Percentiles rank a stretch among this genome's conserved stretches.
Conservation (phyloP, 371 early-diverging fungal genomes). For the Synchytrium microbalum region DNA sequence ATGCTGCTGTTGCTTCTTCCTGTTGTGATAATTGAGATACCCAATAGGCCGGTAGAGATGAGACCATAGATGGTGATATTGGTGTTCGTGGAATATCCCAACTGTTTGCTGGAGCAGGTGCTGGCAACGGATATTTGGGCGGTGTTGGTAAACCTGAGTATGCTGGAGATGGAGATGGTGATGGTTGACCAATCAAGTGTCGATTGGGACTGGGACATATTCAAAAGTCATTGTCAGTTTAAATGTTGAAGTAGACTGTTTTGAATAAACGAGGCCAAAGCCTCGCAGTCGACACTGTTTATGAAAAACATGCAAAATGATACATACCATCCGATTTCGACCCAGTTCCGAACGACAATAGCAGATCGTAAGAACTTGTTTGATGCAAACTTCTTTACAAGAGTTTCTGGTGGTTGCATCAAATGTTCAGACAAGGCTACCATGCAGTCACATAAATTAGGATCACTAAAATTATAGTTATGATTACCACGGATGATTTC, state of each 20-base stretch:
- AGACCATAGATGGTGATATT: neutral
- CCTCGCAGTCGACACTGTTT: too few species aligned
- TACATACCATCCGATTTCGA: neutral
- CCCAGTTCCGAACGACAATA: neutral
- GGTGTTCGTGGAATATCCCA: constrained; percentile 1
- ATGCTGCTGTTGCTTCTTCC: too few species aligned
- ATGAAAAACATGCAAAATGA: neutral
- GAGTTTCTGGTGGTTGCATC: neutral
- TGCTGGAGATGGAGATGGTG: neutral
- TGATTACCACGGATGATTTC: neutral
- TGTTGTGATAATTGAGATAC: too few species aligned
- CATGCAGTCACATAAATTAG: neutral
- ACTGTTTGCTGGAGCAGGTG: neutral
- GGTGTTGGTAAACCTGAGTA: neutral
- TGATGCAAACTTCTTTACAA: neutral
- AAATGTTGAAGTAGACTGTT: neutral
- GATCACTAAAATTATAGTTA: neutral
- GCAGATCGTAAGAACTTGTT: neutral
- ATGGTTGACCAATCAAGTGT: neutral
- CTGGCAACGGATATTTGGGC: neutral
- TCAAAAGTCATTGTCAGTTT: neutral
- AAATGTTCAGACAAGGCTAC: neutral
- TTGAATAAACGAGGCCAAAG: too few species aligned
- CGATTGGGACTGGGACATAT: neutral
- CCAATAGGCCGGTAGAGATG: too few species aligned